phyloP scores from a whole-genome alignment of 345 rosid genomes.

The Streptanthus diversifolius region DNA sequence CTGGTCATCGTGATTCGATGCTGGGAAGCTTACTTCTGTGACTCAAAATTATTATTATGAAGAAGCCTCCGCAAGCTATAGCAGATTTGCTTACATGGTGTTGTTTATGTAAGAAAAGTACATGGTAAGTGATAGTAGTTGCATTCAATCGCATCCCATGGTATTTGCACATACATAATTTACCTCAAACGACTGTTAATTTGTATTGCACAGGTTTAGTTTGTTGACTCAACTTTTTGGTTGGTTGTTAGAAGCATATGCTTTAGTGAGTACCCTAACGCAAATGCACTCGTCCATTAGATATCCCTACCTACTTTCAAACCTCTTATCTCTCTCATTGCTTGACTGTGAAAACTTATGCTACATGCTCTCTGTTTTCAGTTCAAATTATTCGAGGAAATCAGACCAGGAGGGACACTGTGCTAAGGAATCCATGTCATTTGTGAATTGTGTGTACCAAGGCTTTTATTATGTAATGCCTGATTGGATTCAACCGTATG shows the following conservation, averaged over 20 bases:
- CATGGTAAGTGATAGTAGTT: background rate
- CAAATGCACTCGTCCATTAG: no score
- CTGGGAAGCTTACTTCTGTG: slow-evolving; percentile 10
- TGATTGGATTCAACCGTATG: no score
- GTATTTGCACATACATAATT: background rate
- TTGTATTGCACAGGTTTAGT: background rate
- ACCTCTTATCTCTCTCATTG: no score
- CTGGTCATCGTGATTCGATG: background rate
- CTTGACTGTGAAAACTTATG: no score
- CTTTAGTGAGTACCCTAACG: background rate
- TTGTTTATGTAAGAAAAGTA: background rate
- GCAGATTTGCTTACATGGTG: slow-evolving; percentile 4
- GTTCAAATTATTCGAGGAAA: no score
- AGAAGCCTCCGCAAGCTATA: slow-evolving; percentile 7
- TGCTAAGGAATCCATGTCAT: no score
- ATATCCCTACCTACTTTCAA: no score
- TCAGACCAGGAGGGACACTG: no score
- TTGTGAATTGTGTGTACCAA: no score
- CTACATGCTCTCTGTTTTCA: no score
- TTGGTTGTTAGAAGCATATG: slow-evolving; percentile 5
- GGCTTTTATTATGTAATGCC: no score
- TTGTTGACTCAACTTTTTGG: background rate
- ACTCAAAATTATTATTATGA: background rate
- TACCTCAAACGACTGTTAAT: background rate
- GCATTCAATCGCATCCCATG: background rate